Evolutionary conservation across 306 rosid species (phyloP).

Genomic region (Gleditsia sinensis): DNA sequence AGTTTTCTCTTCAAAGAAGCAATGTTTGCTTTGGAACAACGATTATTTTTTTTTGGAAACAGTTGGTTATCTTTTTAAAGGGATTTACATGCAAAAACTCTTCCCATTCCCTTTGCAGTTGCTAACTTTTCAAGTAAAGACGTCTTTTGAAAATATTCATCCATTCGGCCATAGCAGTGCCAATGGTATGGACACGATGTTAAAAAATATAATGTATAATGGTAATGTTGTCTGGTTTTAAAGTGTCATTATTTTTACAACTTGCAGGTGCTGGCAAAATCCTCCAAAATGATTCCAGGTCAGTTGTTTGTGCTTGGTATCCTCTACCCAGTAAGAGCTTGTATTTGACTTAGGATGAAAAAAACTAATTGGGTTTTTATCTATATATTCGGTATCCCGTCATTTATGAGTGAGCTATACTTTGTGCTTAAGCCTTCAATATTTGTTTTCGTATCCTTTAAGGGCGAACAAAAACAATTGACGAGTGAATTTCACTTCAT

Average conservation of each 20-base stretch:
- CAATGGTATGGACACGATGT: too few relatives aligned
- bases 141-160: not conserved
- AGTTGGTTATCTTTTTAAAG: not conserved
- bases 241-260: conserved; percentile 17
- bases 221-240: not conserved
- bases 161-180: not conserved
- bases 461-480: not conserved
- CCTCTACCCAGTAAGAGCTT: conserved; percentile 1
- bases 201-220: too few relatives aligned
- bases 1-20: not conserved
- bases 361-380: not conserved
- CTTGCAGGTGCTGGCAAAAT: conserved; percentile 91
- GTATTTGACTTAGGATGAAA: not conserved
- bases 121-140: not conserved
- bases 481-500: not conserved
- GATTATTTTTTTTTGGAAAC: not conserved
- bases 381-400: not conserved
- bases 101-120: not conserved
- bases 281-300: conserved; percentile 99
- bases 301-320: conserved; percentile 35
- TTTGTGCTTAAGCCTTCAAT: not conserved
- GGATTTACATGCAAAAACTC: not conserved
- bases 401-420: conserved; percentile 3
- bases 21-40: not conserved
- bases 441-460: not conserved